Evolutionary conservation across 345 rosid species (phyloP).

Genomic region (Gossypium bickii): DNA sequence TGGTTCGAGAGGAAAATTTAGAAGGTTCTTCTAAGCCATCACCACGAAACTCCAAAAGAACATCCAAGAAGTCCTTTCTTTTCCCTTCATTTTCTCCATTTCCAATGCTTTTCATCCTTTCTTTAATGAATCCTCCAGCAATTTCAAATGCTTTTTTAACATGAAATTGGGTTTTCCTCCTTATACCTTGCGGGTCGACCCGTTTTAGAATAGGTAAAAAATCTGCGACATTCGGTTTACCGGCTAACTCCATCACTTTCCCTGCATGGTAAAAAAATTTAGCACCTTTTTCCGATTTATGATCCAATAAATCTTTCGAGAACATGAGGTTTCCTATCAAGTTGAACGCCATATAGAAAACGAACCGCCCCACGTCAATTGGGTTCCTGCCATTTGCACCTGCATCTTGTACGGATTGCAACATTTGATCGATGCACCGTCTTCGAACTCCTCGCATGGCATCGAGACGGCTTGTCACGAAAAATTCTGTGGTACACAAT

Average conservation of each 20-base stretch:
- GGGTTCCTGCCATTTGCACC: conserved; percentile 40
- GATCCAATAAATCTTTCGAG: conserved; percentile 64
- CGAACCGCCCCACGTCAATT: conserved; percentile 53
- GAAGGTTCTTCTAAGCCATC: conserved; percentile 42
- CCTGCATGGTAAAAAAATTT: conserved; percentile 59
- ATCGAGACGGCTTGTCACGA: conserved; percentile 57
- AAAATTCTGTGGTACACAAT: conserved; percentile 59
- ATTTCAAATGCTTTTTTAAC: conserved; percentile 61
- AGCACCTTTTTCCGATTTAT: conserved; percentile 51
- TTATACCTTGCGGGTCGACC: conserved; percentile 75
- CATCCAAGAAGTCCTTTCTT: conserved; percentile 66
- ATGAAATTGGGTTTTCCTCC: conserved; percentile 58
- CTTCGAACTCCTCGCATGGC: conserved; percentile 41
- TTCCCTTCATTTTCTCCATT: conserved; percentile 10
- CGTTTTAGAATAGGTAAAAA: conserved; percentile 55
- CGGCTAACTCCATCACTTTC: conserved; percentile 75
- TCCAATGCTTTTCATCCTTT: conserved; percentile 37
- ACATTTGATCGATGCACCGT: conserved; percentile 50
- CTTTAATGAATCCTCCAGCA: conserved; percentile 54
- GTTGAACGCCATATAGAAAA: conserved; percentile 75
- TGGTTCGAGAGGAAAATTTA: conserved; percentile 47
- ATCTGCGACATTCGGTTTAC: conserved; percentile 74
- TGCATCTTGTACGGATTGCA: conserved; percentile 42
- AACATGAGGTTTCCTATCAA: conserved; percentile 65
- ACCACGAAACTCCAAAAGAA: conserved; percentile 73